These are phyloP conservation scores for Ogataea parapolymorpha DNA, from an alignment of 805 yeast genomes.

Conservation along the genomic window DNA sequence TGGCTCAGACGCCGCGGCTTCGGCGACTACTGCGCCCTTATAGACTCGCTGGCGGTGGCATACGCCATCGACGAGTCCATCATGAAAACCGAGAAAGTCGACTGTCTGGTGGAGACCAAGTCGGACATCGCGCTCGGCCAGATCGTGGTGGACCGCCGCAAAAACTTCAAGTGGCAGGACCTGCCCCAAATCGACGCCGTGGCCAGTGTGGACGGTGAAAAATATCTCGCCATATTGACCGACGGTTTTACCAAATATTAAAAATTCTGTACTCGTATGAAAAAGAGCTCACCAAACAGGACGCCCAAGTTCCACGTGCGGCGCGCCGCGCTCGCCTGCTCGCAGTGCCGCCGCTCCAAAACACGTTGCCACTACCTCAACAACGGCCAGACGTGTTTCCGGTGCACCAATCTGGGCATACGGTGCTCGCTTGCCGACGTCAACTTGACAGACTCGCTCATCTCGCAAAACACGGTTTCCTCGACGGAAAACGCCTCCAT, in stretches of 20 bases:
- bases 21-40: slow-evolving; percentile 29
- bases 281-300: neutral
- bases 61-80: slow-evolving; percentile 26
- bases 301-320: slow-evolving; percentile 7
- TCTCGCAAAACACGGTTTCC: slow-evolving; percentile 1
- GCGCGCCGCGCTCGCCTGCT: slow-evolving; percentile 19
- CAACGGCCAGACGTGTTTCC: slow-evolving; percentile 24
- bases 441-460: slow-evolving; percentile 6
- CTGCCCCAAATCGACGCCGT: slow-evolving; percentile 24
- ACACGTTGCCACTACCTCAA: slow-evolving; percentile 25
- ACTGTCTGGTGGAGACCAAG: slow-evolving; percentile 25
- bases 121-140: slow-evolving; percentile 25
- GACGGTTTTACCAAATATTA: slow-evolving; percentile 10
- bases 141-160: slow-evolving; percentile 26
- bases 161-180: slow-evolving; percentile 26
- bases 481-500: neutral
- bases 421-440: slow-evolving; percentile 20
- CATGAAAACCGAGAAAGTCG: slow-evolving; percentile 22
- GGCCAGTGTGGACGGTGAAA: slow-evolving; percentile 22
- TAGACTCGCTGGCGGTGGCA: slow-evolving; percentile 28
- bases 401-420: slow-evolving; percentile 25
- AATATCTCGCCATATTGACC: slow-evolving; percentile 19
- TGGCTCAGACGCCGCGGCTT: slow-evolving; percentile 22
- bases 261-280: slow-evolving; percentile 1
- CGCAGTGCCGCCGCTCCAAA: slow-evolving; percentile 26